Percentiles rank a stretch among this genome's conserved stretches.
phyloP scores from a whole-genome alignment of 352 stramenopile species.

The Phytophthora syringae region DNA sequence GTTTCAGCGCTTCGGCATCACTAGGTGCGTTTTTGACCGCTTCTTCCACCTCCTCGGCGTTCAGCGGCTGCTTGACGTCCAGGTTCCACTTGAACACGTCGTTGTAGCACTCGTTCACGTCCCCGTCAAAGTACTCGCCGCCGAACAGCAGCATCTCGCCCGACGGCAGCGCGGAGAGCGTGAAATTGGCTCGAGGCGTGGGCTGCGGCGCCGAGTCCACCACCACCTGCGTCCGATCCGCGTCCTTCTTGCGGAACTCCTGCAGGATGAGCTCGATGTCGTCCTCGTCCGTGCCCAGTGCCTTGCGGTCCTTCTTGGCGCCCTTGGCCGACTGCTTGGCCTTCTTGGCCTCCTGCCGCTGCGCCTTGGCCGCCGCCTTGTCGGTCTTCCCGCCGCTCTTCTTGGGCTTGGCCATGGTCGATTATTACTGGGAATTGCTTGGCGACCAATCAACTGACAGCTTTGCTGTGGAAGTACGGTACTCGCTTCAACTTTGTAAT shows the following conservation, averaged over 20 bases:
- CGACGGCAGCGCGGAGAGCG: conserved; percentile 68
- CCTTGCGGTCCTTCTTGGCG: conserved; percentile 84
- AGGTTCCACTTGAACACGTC: conserved; percentile 96
- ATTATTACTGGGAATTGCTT: no score
- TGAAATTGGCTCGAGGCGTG: conserved; percentile 80
- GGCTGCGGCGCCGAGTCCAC: conserved; percentile 64
- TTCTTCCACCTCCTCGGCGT: no score
- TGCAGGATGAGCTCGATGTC: conserved; percentile 84
- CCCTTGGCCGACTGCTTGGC: conserved; percentile 79
- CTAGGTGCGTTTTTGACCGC: no score
- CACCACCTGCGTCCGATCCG: conserved; percentile 66
- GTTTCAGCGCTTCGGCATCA: conserved; percentile 22
- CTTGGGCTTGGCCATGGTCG: conserved; percentile 64
- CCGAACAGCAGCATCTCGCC: conserved; percentile 95
- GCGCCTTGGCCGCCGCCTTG: conserved; percentile 74
- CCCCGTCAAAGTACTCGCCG: conserved; percentile 98
- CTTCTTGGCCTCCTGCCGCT: conserved; percentile 85
- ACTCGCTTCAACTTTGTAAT: no score
- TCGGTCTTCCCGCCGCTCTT: conserved; percentile 52
- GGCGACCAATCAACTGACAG: no score
- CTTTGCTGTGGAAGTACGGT: no score
- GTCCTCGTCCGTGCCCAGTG: conserved; percentile 75
- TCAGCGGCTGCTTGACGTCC: conserved; percentile 42
- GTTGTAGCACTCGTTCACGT: conserved; percentile 96
- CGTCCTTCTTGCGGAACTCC: conserved; percentile 85